Evolutionary conservation across 2,329 filamentous ascomycete genomes (phyloP).

Genomic region (Aspergillus sp.): DNA sequence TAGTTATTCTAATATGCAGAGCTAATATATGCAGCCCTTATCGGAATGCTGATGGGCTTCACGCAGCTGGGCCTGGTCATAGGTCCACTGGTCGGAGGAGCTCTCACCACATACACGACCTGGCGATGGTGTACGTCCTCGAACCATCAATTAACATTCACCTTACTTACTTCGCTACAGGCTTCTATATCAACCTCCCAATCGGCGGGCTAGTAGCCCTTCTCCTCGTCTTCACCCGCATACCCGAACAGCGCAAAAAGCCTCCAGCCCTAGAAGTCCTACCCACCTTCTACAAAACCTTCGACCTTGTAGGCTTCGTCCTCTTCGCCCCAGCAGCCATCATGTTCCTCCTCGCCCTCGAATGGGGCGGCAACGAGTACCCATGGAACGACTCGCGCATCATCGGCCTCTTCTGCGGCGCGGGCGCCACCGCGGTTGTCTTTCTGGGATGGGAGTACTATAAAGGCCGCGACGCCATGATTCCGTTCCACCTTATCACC

Average conservation of each 20-base stretch:
- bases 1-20: not conserved
- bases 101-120: conserved; percentile 35
- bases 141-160: not conserved
- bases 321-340: conserved; percentile 55
- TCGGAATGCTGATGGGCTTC: conserved; percentile 18
- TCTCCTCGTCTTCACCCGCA: conserved; percentile 24
- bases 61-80: conserved; percentile 31
- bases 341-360: conserved; percentile 55
- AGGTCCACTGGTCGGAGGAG: conserved; percentile 45
- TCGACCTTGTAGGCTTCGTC: conserved; percentile 53
- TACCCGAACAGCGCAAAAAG: conserved; percentile 11
- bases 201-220: conserved; percentile 32
- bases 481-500: conserved; percentile 8
- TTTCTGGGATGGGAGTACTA: conserved; percentile 16
- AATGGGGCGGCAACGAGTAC: conserved; percentile 57
- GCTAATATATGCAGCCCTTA: not conserved
- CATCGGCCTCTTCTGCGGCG: conserved; percentile 42
- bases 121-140: conserved; percentile 26
- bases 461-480: conserved; percentile 16
- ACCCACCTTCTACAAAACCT: conserved; percentile 26
- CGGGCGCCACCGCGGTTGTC: conserved; percentile 8
- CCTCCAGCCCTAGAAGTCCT: not conserved
- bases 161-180: conserved; percentile 36
- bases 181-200: conserved; percentile 56
- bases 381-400: conserved; percentile 48